A percentile compares a stretch with the other conserved stretches of the same genome.
Evolutionary conservation across 805 yeast species (phyloP).

Genomic region (Cyberlindnera maclurae): DNA sequence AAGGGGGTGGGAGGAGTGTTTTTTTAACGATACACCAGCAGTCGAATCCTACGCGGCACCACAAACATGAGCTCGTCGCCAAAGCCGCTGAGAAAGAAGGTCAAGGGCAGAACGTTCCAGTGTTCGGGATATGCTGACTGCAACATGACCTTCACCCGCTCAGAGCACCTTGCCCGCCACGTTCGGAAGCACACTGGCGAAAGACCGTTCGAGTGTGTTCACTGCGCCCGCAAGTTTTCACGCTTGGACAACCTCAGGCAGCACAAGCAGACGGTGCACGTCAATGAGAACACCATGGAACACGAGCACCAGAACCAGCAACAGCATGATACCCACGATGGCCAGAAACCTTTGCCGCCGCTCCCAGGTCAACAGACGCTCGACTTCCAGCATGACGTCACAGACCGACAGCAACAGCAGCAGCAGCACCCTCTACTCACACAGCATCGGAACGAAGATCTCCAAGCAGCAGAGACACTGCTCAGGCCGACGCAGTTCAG

Average conservation of each 20-base stretch:
- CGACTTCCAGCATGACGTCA: not conserved
- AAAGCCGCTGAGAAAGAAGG: slow-evolving; percentile 28
- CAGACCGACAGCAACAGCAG: not conserved
- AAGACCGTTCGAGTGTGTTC: slow-evolving; percentile 83
- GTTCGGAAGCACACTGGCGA: slow-evolving; percentile 93
- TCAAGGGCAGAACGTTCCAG: slow-evolving; percentile 65
- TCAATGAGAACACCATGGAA: slow-evolving; percentile 21
- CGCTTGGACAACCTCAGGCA: slow-evolving; percentile 85
- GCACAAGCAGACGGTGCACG: slow-evolving; percentile 82
- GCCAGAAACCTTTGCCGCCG: slow-evolving; percentile 1
- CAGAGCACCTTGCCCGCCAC: slow-evolving; percentile 90
- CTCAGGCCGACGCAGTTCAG: slow-evolving; percentile 20
- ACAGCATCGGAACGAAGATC: slow-evolving; percentile 3
- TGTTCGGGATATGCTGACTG: slow-evolving; percentile 86
- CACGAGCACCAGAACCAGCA: too few species aligned
- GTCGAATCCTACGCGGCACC: too few species aligned
- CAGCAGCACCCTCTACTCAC: not conserved
- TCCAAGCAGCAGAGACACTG: slow-evolving; percentile 14
- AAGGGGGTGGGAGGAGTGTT: too few species aligned
- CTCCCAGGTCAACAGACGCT: not conserved
- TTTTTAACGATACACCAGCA: too few species aligned
- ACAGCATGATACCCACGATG: not conserved
- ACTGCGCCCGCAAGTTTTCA: slow-evolving; percentile 71
- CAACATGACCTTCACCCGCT: slow-evolving; percentile 80
- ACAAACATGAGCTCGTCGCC: not conserved